Evolutionary conservation across 208 protist genomes (phyloP).

Genomic region (Leishmania amazonensis): DNA sequence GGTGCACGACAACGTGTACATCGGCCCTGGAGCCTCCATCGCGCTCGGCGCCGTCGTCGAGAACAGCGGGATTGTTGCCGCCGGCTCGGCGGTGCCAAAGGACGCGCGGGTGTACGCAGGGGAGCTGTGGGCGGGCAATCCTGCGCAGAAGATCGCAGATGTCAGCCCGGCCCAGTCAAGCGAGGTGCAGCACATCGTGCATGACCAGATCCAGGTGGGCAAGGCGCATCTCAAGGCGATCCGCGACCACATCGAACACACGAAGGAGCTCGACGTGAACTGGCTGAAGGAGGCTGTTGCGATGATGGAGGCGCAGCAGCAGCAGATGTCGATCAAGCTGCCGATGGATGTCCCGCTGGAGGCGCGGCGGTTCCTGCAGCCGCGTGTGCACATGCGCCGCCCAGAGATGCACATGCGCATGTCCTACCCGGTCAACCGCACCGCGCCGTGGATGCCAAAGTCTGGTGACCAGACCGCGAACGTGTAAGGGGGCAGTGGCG

Average conservation of each 20-base stretch:
- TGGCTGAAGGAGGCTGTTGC: conserved; percentile 69
- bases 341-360: conserved; percentile 87
- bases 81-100: conserved; percentile 83
- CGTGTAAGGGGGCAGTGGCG: conserved; percentile 38
- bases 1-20: conserved; percentile 84
- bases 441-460: conserved; percentile 91
- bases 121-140: conserved; percentile 92
- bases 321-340: conserved; percentile 76
- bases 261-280: conserved; percentile 58
- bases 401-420: conserved; percentile 90
- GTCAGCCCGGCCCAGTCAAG: conserved; percentile 69
- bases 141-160: conserved; percentile 85
- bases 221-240: conserved; percentile 72
- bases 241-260: conserved; percentile 70
- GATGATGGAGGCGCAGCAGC: conserved; percentile 84
- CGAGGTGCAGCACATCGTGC: conserved; percentile 74
- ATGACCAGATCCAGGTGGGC: conserved; percentile 55
- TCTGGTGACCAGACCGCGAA: conserved; percentile 75
- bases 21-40: conserved; percentile 81
- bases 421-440: conserved; percentile 87
- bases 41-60: conserved; percentile 84
- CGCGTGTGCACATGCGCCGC: conserved; percentile 86
- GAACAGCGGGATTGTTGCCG: conserved; percentile 83
- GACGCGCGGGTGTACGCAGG: conserved; percentile 82
- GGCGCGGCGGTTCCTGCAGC: conserved; percentile 80